Evolutionary conservation across 192 early-diverging fungal genomes (phyloP), one percentile per base, ranked within the genome.

Genomic region (Allomyces javanicus): DNA sequence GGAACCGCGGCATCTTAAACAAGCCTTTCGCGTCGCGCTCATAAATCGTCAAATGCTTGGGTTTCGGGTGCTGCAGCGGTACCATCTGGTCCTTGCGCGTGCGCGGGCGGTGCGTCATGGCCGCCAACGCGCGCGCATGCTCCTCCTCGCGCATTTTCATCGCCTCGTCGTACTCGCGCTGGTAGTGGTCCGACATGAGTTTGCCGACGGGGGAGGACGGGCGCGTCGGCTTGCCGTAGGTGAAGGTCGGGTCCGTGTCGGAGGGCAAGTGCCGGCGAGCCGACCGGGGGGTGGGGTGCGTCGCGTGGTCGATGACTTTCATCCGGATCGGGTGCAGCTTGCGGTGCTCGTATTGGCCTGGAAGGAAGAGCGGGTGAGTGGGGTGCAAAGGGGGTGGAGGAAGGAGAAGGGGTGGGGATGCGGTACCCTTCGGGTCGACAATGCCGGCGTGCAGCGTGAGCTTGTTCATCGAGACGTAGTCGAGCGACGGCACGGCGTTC

Each of bases 381-480:
- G 7, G 33, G 33, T 0, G 33, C 4, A 4, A 1, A 4, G 26
- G 2, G 26, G 1, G 33, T 3, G 33, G 33, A 40, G 0, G 33
- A 9, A 7, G 0, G 33, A 7, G 33, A 7, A 40, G 33, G 33
- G 33, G 33, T 7, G 33, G 33, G 33, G 33, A 40, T 40, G 33
- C 4, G 10, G 81, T 73, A 12, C 69, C 76, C 33, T 70, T 73
- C 25, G 81, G 75, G 23, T 66, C 67, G 24, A 73, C 71, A 64
- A 83, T 74, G 9, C 75, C 74, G 45, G 73, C 71, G 58, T 76
- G 76, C 23, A 75, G 73, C 25, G 74, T 71, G 65, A 73, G 72
- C 33, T 77, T 71, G 71, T 83, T 83, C 81, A 83, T 83, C 26
- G 81, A 73, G 64, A 83, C 72, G 74, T 82, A 82, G 68, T 82